Evolutionary conservation across 257 asterid genomes (phyloP), one percentile per base, ranked within the genome.

Genomic region (Scutellaria galericulata): DNA sequence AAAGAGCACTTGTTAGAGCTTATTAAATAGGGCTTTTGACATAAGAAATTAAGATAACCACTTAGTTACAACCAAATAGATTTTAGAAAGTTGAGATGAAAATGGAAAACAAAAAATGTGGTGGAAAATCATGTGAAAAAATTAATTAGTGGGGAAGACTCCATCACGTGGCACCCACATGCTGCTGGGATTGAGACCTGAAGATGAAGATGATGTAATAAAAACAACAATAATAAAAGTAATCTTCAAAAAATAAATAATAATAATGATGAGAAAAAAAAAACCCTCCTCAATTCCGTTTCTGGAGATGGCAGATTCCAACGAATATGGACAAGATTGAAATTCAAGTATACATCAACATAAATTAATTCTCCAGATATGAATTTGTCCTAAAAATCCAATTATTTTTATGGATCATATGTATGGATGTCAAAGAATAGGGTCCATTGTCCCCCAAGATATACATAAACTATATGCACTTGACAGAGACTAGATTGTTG

Each of bases 131-230:
- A 73, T 73, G 79, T 66, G 66, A 58, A 3, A 64, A 58, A 5
- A 46, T 12, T 64, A n/a, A 79, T 71, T 54, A 75, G 72, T 44
- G 64, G 58, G 20, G 58, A 67, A 59, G 59, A 64, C 9, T 56
- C 66, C 2, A 76, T 72, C 81, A 76, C 74, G 70, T 76, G 84
- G 79, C 55, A 62, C 65, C 68, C 84, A 72, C 55, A 80, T 67
- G 84, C 44, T 5, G 64, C 7, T 40, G 12, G 10, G 71, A 74
- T 56, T 64, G 77, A 48, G 83, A 79, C 77, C 63, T 47, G 5
- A 51, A 59, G 24, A 66, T 60, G 35, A 62, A 40, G 13, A 75
- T 48, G 14, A 53, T 44, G 48, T 7, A 10, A n/a, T 9, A n/a
- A 56, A 0, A 31, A 31, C 3, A 31, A 31, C 3, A 31, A 31